Percentiles rank a stretch among this genome's conserved stretches.
These are phyloP conservation scores for Ceraceosorus guamensis DNA, from an alignment of 1,284 basidiomycete species.

Conservation along the genomic window DNA sequence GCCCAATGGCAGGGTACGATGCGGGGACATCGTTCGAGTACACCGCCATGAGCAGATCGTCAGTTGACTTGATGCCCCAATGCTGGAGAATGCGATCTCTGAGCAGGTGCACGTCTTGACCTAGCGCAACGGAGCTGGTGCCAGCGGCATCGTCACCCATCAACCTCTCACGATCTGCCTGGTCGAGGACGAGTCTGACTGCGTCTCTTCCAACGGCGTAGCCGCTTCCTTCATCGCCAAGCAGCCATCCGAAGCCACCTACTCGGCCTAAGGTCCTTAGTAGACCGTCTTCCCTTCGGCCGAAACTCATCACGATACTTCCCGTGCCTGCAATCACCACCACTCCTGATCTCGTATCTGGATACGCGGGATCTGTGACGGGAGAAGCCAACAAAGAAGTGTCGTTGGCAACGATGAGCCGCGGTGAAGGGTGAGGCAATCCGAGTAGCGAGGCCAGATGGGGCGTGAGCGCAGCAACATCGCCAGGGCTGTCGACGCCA, in stretches of 20 bases:
- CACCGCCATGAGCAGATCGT: constrained; percentile 16
- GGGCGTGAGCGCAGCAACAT: constrained; percentile 12
- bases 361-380: constrained; percentile 5
- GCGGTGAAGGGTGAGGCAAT: constrained; percentile 5
- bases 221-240: constrained; percentile 35
- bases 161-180: constrained; percentile 16
- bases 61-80: constrained; percentile 17
- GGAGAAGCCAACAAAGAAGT: constrained; percentile 24
- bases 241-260: constrained; percentile 31
- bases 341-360: constrained; percentile 10
- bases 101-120: constrained; percentile 9
- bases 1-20: not conserved
- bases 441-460: constrained; percentile 10
- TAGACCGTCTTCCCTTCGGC: constrained; percentile 6
- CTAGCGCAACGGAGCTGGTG: not conserved
- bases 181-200: constrained; percentile 16
- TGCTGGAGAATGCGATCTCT: constrained; percentile 16
- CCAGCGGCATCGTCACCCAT: constrained; percentile 5
- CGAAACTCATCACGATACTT: constrained; percentile 26
- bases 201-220: constrained; percentile 23
- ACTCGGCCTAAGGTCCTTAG: constrained; percentile 10
- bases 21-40: constrained; percentile 11
- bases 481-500: constrained; percentile 15
- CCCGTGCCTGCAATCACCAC: constrained; percentile 35
- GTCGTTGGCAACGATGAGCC: constrained; percentile 28